Percentiles rank a stretch among this genome's conserved stretches.
phyloP scores from a whole-genome alignment of 768 basidiomycete genomes.

The Podaxis carcinomalis region DNA sequence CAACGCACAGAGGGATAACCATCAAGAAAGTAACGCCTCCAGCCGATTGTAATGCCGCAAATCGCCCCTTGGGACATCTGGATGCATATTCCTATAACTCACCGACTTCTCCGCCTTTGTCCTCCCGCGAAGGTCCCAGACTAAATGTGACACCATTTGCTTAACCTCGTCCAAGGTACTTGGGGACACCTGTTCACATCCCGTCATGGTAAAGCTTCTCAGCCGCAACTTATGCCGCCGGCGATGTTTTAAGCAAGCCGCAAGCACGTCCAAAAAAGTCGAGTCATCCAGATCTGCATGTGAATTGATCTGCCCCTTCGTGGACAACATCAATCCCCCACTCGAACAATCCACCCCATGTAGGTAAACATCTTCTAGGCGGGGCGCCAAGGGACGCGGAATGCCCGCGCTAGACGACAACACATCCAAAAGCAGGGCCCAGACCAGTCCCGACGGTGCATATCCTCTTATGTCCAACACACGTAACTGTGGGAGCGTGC shows the following conservation, averaged over 20 bases:
- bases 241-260: conserved; percentile 26
- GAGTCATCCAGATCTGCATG: conserved; percentile 36
- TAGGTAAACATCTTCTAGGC: conserved; percentile 33
- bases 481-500: conserved; percentile 25
- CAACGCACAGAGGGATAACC: neutral
- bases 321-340: conserved; percentile 36
- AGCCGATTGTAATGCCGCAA: conserved; percentile 31
- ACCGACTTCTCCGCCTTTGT: conserved; percentile 23
- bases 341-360: conserved; percentile 33
- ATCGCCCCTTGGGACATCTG: conserved; percentile 13
- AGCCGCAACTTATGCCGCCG: conserved; percentile 22
- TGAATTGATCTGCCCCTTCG: conserved; percentile 26
- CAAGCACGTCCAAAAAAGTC: conserved; percentile 35
- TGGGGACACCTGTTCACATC: conserved; percentile 25
- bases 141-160: conserved; percentile 26
- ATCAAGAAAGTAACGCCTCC: conserved; percentile 20
- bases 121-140: conserved; percentile 28
- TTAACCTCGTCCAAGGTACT: conserved; percentile 21
- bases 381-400: conserved; percentile 25
- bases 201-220: conserved; percentile 32
- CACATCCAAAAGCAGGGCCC: conserved; percentile 36
- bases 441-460: conserved; percentile 35
- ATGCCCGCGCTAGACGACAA: conserved; percentile 2
- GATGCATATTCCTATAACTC: conserved; percentile 23
- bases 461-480: conserved; percentile 32